These are phyloP conservation scores for Xerocomus potaroensis DNA, from an alignment of 768 basidiomycete genomes.

Conservation along the genomic window DNA sequence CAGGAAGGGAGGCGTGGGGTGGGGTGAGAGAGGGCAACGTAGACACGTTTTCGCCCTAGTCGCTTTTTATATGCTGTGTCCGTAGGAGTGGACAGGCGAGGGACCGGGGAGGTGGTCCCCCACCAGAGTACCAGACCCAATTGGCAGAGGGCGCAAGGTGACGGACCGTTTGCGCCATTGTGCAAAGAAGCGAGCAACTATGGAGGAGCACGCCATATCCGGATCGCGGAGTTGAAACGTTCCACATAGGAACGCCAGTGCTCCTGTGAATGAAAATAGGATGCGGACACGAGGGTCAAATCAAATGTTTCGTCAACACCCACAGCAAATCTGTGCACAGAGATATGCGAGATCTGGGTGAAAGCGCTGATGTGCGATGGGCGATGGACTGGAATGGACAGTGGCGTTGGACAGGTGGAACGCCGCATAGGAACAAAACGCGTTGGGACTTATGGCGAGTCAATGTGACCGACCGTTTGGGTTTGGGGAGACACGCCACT, in stretches of 20 bases:
- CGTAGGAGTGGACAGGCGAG: constrained; percentile 16
- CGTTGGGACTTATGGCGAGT: no score
- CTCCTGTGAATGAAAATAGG: neutral
- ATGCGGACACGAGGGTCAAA: no score
- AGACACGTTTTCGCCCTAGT: constrained; percentile 1
- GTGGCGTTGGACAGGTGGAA: neutral
- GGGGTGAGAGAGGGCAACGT: neutral
- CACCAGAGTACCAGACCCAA: constrained; percentile 25
- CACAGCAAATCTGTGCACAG: constrained; percentile 6
- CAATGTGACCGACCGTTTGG: neutral
- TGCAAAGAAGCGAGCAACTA: constrained; percentile 22
- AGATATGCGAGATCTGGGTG: no score
- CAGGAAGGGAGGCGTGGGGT: neutral
- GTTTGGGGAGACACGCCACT: constrained; percentile 20
- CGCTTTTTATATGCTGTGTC: constrained; percentile 21
- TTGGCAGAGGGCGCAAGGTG: constrained; percentile 22
- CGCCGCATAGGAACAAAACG: constrained; percentile 7
- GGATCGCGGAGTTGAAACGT: constrained; percentile 30
- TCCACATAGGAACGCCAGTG: constrained; percentile 2
- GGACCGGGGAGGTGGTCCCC: constrained; percentile 13
- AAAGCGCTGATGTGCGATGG: no score
- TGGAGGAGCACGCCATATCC: constrained; percentile 24
- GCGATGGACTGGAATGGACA: no score
- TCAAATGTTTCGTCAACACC: no score
- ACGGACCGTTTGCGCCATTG: constrained; percentile 19